Evolutionary conservation across 352 stramenopile genomes (phyloP), one percentile per base, ranked within the genome.

Genomic region (Phytophthora boehmeriae): DNA sequence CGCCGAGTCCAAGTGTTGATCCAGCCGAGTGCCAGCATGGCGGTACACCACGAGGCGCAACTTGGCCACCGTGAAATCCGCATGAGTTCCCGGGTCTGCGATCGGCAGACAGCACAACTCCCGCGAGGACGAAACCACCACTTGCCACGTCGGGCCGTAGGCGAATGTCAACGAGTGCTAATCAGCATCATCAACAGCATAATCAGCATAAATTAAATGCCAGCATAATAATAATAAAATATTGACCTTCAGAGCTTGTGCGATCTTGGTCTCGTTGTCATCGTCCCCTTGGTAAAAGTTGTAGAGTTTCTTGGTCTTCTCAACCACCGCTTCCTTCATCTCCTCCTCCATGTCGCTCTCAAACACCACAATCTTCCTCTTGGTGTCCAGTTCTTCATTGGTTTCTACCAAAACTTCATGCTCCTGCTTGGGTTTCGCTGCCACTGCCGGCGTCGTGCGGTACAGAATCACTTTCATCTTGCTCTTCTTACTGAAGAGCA

Each of bases 391-490:
- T 8, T 61, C 38, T 6, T 51, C 34, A 23, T 48, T 45, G 2
- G 61, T 23, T 32, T 63, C 50, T 5, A 28, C 8, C 0, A 85
- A 19, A 11, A 53, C 65, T 30, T 73, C 65, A 32, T 78, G 69
- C n/a, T 83, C 67, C 19, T 67, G 49, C 22, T 63, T 72, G 11
- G 73, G 74, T 25, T 61, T 52, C 19, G 75, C 39, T 22, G 67
- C 66, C 48, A 60, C 43, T 2, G 71, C 68, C 4, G 78, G 65
- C 17, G 76, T 87, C 42, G 84, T 90, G 35, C 85, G 85, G 49
- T 88, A 93, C 43, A 93, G 47, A 44, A 93, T 56, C 48, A 89
- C 71, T 61, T 91, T 92, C 61, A 89, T 79, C 57, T 86, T 88
- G 53, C 65, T 75, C 20, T 63, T 53, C 53, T 85, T 81, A 59